phyloP scores from a whole-genome alignment of 2,329 filamentous ascomycete genomes.

The Fusarium graminum region DNA sequence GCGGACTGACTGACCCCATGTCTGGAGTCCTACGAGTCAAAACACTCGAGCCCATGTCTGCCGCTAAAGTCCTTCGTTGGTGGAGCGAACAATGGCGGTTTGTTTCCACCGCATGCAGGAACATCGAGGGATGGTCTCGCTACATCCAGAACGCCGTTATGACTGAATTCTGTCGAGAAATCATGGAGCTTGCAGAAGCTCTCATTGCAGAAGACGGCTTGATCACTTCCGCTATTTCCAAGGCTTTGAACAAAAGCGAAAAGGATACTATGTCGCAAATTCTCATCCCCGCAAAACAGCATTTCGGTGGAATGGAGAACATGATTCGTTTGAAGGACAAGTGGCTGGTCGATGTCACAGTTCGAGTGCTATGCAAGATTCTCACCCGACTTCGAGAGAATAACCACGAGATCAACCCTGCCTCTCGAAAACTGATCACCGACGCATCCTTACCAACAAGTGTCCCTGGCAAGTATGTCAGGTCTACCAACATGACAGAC shows the following conservation, averaged over 20 bases:
- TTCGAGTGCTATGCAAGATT: conserved; percentile 86
- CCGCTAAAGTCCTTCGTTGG: conserved; percentile 76
- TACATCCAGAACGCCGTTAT: conserved; percentile 81
- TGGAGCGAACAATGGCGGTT: conserved; percentile 89
- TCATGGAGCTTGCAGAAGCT: conserved; percentile 91
- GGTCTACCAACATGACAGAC: conserved; percentile 82
- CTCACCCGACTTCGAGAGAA: conserved; percentile 84
- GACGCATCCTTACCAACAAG: conserved; percentile 73
- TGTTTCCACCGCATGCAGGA: conserved; percentile 82
- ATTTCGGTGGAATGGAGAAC: conserved; percentile 78
- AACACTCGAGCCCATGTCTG: conserved; percentile 71
- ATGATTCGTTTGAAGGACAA: conserved; percentile 92
- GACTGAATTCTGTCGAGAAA: conserved; percentile 93
- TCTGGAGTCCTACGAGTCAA: conserved; percentile 68
- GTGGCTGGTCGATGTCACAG: conserved; percentile 85
- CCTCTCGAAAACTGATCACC: conserved; percentile 71
- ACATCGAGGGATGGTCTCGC: conserved; percentile 86
- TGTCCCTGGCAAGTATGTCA: conserved; percentile 65
- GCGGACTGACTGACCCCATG: conserved; percentile 67
- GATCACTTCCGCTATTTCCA: conserved; percentile 76
- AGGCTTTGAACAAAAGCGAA: conserved; percentile 53
- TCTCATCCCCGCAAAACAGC: conserved; percentile 57
- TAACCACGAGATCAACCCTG: conserved; percentile 75
- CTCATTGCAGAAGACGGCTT: conserved; percentile 88
- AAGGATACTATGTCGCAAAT: conserved; percentile 57